A percentile compares a stretch with the other conserved stretches of the same genome.
These are phyloP conservation scores for Geranomyces michiganensis DNA, from an alignment of 192 early-diverging fungal genomes.

Conservation along the genomic window DNA sequence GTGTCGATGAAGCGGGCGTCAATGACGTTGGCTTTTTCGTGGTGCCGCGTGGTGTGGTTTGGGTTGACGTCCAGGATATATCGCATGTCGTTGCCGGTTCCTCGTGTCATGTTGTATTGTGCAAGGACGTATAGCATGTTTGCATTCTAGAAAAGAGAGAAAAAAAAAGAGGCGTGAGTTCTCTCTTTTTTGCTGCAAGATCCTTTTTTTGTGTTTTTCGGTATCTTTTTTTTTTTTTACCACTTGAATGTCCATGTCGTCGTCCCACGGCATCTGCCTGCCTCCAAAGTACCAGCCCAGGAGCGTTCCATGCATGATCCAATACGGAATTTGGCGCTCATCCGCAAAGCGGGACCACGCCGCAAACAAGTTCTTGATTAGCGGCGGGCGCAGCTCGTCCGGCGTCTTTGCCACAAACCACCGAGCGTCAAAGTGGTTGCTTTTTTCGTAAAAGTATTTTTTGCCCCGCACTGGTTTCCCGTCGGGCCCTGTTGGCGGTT, in stretches of 20 bases:
- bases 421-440: slow-evolving; percentile 8
- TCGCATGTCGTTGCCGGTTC: not conserved
- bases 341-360: slow-evolving; percentile 32
- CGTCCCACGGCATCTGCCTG: slow-evolving; percentile 44
- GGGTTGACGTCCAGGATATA: slow-evolving; percentile 45
- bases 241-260: slow-evolving; percentile 44
- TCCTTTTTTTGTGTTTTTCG: too few relatives aligned
- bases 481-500: not conserved
- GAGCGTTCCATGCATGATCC: slow-evolving; percentile 45
- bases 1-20: slow-evolving; percentile 48
- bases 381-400: not conserved
- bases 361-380: slow-evolving; percentile 14
- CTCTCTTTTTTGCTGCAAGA: too few relatives aligned
- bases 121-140: slow-evolving; percentile 30
- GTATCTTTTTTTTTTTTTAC: not conserved
- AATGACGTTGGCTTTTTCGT: slow-evolving; percentile 33
- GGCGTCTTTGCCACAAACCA: slow-evolving; percentile 1
- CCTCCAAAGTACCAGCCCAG: slow-evolving; percentile 51
- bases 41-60: slow-evolving; percentile 14
- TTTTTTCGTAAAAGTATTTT: slow-evolving; percentile 2
- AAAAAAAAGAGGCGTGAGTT: not conserved
- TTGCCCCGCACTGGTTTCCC: not conserved
- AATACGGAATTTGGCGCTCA: slow-evolving; percentile 32
- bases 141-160: slow-evolving; percentile 12
- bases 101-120: not conserved